These are phyloP conservation scores for Meyerozyma carpophila DNA, from an alignment of 1,139 yeast species.

Conservation along the genomic window DNA sequence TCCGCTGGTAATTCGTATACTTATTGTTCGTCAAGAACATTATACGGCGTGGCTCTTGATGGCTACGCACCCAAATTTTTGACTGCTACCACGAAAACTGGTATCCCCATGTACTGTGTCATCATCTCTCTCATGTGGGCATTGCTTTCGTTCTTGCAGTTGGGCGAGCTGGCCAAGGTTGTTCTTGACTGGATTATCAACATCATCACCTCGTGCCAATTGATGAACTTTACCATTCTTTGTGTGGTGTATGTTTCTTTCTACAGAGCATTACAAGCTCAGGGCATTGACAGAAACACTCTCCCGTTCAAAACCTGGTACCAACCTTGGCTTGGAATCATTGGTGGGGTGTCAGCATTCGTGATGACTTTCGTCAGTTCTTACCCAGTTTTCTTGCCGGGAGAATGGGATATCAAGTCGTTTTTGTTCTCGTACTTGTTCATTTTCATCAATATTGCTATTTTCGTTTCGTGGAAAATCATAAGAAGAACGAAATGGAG, in stretches of 20 bases:
- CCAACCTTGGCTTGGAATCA: constrained; percentile 39
- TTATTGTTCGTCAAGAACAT: constrained; percentile 54
- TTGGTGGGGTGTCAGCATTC: constrained; percentile 25
- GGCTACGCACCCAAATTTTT: constrained; percentile 48
- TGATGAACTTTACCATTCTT: constrained; percentile 24
- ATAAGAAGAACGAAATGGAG: constrained; percentile 48
- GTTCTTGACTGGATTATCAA: constrained; percentile 30
- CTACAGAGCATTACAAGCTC: constrained; percentile 31
- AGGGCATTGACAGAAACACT: constrained; percentile 47
- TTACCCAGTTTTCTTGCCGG: constrained; percentile 61
- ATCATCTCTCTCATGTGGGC: constrained; percentile 42
- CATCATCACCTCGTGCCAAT: constrained; percentile 26
- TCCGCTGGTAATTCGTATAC: constrained; percentile 73
- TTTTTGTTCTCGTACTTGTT: constrained; percentile 66
- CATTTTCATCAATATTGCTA: constrained; percentile 56
- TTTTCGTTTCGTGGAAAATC: constrained; percentile 54
- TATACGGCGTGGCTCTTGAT: constrained; percentile 55
- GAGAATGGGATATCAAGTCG: constrained; percentile 54
- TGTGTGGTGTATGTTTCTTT: constrained; percentile 20
- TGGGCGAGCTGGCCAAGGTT: constrained; percentile 17
- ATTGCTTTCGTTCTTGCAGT: constrained; percentile 35
- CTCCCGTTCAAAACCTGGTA: constrained; percentile 48
- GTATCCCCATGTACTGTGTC: constrained; percentile 12
- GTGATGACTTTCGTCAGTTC: constrained; percentile 62
- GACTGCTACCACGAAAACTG: constrained; percentile 21